A percentile compares a stretch with the other conserved stretches of the same genome.
phyloP scores from a whole-genome alignment of 352 stramenopile species.

The Globisporangium cederbergense region DNA sequence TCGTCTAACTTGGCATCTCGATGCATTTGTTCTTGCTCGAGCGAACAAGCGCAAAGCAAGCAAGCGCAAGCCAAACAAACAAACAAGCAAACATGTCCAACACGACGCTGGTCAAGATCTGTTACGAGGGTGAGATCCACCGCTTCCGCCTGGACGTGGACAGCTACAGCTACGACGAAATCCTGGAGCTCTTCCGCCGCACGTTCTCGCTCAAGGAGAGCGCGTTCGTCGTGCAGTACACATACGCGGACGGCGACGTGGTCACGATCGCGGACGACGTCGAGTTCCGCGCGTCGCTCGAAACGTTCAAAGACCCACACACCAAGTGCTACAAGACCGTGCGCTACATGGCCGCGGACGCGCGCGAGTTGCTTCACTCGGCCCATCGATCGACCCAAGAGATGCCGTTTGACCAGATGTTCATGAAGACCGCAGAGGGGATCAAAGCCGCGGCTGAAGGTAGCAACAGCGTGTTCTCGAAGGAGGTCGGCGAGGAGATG shows the following conservation, averaged over 20 bases:
- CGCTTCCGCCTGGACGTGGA: constrained; percentile 66
- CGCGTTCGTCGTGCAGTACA: constrained; percentile 80
- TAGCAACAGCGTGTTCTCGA: constrained; percentile 62
- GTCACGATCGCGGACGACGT: constrained; percentile 66
- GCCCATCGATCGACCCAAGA: constrained; percentile 65
- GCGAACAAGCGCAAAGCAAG: neutral
- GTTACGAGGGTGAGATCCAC: constrained; percentile 81
- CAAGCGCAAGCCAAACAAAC: neutral
- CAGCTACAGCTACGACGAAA: constrained; percentile 40
- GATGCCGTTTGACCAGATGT: constrained; percentile 78
- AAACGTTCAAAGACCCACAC: constrained; percentile 38
- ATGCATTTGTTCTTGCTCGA: constrained; percentile 3
- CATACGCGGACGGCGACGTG: constrained; percentile 66
- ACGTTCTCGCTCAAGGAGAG: constrained; percentile 49
- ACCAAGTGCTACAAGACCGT: constrained; percentile 43
- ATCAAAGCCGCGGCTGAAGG: constrained; percentile 72
- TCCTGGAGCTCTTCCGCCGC: constrained; percentile 50
- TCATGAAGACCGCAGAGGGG: constrained; percentile 72
- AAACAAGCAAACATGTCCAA: constrained; percentile 34
- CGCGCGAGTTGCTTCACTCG: constrained; percentile 44
- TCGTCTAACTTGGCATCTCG: no score
- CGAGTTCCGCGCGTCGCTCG: constrained; percentile 64
- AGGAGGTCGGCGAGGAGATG: constrained; percentile 73
- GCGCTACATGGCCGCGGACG: constrained; percentile 61
- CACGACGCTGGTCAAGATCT: constrained; percentile 72